A percentile compares a stretch with the other conserved stretches of the same genome.
Evolutionary conservation across 495 filamentous ascomycete genomes (phyloP).

Genomic region (Annulohypoxylon bovei): DNA sequence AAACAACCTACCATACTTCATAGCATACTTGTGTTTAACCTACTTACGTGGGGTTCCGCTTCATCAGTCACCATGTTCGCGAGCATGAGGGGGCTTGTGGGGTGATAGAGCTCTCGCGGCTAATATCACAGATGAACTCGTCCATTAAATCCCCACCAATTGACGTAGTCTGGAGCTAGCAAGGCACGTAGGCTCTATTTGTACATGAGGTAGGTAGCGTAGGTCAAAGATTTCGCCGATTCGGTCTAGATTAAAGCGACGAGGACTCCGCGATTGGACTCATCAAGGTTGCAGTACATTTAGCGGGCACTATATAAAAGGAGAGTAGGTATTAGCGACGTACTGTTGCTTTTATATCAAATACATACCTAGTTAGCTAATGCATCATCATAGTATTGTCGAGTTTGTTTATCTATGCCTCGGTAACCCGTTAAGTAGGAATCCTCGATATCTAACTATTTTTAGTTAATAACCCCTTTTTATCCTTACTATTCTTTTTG

Average conservation of each 20-base stretch:
- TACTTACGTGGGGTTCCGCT: slow-evolving; percentile 32
- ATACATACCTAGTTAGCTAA: not conserved
- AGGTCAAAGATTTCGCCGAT: slow-evolving; percentile 28
- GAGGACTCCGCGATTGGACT: not conserved
- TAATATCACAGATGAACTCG: slow-evolving; percentile 45
- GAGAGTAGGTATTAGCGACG: not conserved
- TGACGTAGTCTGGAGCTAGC: slow-evolving; percentile 24
- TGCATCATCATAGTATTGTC: not conserved
- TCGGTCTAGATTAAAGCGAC: slow-evolving; percentile 42
- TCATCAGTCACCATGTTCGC: slow-evolving; percentile 22
- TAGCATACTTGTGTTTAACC: slow-evolving; percentile 19
- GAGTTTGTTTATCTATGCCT: not conserved
- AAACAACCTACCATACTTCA: slow-evolving; percentile 5
- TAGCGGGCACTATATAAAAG: not conserved
- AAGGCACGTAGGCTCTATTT: slow-evolving; percentile 13
- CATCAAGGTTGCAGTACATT: not conserved
- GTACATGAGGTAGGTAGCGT: not conserved
- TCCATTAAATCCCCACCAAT: slow-evolving; percentile 42
- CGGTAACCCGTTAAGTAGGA: no score
- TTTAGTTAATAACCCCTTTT: no score
- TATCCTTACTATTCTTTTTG: no score
- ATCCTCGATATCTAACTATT: no score
- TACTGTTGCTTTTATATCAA: not conserved
- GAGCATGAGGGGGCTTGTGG: slow-evolving; percentile 41
- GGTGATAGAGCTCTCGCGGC: slow-evolving; percentile 46